Evolutionary conservation across 2,329 filamentous ascomycete species (phyloP), one percentile per base, ranked within the genome.

Genomic region (Exophiala sideris): DNA sequence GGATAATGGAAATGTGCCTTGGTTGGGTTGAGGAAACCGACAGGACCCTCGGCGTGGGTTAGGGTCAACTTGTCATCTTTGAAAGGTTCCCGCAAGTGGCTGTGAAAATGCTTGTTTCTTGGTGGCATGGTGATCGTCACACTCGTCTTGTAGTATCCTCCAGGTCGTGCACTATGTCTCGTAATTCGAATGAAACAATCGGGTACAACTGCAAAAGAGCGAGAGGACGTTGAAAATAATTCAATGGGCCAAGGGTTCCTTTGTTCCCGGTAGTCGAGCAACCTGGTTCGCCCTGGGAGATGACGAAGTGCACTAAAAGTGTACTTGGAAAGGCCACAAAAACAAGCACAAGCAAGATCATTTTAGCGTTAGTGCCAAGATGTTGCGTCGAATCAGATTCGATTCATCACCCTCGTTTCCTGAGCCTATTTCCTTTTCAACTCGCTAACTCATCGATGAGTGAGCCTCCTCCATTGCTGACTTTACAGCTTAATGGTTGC

Each of bases 21-120:
- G 1, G 79, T 82, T 3, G 79, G 78, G 57, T 81, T 79, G 39
- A 80, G 66, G 58, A 77, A 79, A 1, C 65, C 52, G 18, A 80
- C 57, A 8, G 78, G 75, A 1, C 78, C 78, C 11, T 56, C 41
- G 29, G 58, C 49, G 40, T 54, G 52, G 34, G 52, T 32, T 32
- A 58, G 40, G 1, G 35, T 45, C 16, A 60, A 36, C 18, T 42
- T 49, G 10, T 58, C 50, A 41, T 56, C 14, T 16, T 48, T 10
- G 33, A 62, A 60, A 8, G 55, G 60, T 35, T 60, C 55, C n/a
- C 48, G 57, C 41, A 33, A 39, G 24, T 29, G 24, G 24, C 24
- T 5, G 33, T 21, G 48, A 45, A 59, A 57, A 45, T 54, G 55
- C 41, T 29, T 50, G 52, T 50, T 54, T 54, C 58, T n/a, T 52